Evolutionary conservation across 1,139 yeast genomes (phyloP).

Genomic region (Kodamaea fungicola): DNA sequence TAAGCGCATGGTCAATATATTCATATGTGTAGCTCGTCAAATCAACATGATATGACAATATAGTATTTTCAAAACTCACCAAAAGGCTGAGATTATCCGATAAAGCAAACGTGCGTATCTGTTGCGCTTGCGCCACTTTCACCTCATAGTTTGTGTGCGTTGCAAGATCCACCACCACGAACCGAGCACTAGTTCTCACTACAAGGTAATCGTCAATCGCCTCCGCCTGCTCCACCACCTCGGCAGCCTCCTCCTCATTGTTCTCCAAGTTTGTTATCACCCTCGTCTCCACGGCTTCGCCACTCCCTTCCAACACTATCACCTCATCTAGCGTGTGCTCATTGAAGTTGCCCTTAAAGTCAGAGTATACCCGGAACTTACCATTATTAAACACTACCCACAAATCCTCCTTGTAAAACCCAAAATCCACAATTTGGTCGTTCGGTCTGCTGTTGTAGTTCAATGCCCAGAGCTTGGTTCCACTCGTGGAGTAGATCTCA

Average conservation of each 20-base stretch:
- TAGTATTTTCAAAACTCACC: conserved; percentile 25
- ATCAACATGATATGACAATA: conserved; percentile 27
- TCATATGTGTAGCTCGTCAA: conserved; percentile 21
- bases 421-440: conserved; percentile 55
- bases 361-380: conserved; percentile 59
- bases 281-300: conserved; percentile 12
- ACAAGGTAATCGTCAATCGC: conserved; percentile 31
- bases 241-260: conserved; percentile 28
- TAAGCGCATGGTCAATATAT: conserved; percentile 33
- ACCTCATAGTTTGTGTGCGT: conserved; percentile 25
- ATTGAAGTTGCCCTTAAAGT: conserved; percentile 63
- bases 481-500: conserved; percentile 52
- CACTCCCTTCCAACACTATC: conserved; percentile 22
- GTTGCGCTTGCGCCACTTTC: conserved; percentile 7
- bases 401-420: conserved; percentile 56
- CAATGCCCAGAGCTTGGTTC: conserved; percentile 44
- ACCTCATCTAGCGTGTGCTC: conserved; percentile 42
- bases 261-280: conserved; percentile 34
- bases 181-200: conserved; percentile 24
- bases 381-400: conserved; percentile 59
- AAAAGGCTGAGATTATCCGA: background rate
- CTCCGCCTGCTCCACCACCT: conserved; percentile 21
- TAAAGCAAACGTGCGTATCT: conserved; percentile 6
- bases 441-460: conserved; percentile 52
- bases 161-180: conserved; percentile 27